Percentiles rank a stretch among this genome's conserved stretches.
phyloP scores from a whole-genome alignment of 75 land plant species.

The Ceratopteris richardii region DNA sequence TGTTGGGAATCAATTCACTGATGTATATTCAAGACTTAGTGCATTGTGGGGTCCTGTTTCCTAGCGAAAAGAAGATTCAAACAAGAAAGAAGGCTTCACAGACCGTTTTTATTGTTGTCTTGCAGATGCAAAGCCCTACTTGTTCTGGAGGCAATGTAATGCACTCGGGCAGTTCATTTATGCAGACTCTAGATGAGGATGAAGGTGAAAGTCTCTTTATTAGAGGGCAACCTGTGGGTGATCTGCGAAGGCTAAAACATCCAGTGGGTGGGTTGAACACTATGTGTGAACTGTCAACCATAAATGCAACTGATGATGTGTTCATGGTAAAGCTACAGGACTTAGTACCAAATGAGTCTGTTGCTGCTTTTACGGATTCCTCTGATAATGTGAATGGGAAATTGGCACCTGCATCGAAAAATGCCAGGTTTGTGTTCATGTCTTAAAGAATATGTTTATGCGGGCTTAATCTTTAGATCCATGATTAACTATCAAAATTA shows the following conservation, averaged over 20 bases:
- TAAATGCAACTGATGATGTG: constrained; percentile 13
- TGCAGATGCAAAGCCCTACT: constrained; percentile 22
- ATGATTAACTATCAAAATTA: no score
- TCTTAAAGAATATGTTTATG: no score
- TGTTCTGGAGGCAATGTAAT: constrained; percentile 6
- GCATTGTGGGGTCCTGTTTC: no score
- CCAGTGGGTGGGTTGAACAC: background rate
- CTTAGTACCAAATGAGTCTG: constrained; percentile 7
- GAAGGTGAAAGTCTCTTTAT: constrained; percentile 5
- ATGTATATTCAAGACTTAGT: no score
- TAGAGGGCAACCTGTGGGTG: background rate
- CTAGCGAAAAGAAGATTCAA: no score
- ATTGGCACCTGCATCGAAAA: background rate
- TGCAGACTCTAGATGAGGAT: no score
- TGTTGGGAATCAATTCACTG: no score
- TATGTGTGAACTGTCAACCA: background rate
- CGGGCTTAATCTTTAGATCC: no score
- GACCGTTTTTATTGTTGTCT: no score
- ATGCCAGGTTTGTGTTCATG: background rate
- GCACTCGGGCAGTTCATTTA: no score
- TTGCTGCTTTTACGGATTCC: background rate
- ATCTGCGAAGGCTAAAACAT: constrained; percentile 5
- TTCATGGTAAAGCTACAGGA: constrained; percentile 22
- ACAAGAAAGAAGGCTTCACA: no score
- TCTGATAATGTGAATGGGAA: no score